A percentile compares a stretch with the other conserved stretches of the same genome.
phyloP scores from a whole-genome alignment of 768 basidiomycete species.

The Auriscalpium orientale region DNA sequence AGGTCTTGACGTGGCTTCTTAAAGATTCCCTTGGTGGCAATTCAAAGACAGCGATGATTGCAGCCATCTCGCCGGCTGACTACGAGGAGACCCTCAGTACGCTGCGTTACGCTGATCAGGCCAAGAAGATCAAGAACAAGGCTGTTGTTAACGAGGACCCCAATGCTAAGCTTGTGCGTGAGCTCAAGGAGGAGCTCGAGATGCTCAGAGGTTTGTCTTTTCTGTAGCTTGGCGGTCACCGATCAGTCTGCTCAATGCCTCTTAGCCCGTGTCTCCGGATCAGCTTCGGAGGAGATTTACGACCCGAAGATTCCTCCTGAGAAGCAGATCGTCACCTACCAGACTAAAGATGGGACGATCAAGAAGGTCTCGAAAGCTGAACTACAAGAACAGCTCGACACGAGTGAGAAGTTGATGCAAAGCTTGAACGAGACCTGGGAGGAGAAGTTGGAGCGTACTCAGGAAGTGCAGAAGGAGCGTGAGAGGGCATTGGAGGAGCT shows the following conservation, averaged over 20 bases:
- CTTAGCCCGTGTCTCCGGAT: slow-evolving; percentile 66
- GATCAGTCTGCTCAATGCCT: not conserved
- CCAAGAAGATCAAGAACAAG: slow-evolving; percentile 99
- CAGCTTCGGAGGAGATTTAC: slow-evolving; percentile 63
- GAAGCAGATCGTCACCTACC: slow-evolving; percentile 92
- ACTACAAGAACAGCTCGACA: slow-evolving; percentile 93
- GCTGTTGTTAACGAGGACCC: slow-evolving; percentile 99
- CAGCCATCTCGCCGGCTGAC: slow-evolving; percentile 96
- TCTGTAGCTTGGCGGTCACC: slow-evolving; percentile 11
- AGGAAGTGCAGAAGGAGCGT: slow-evolving; percentile 92
- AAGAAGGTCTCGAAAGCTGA: slow-evolving; percentile 97
- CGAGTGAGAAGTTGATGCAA: slow-evolving; percentile 93
- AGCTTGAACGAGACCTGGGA: slow-evolving; percentile 95
- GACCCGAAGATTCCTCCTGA: slow-evolving; percentile 88
- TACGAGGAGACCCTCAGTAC: slow-evolving; percentile 98
- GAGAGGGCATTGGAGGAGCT: slow-evolving; percentile 97
- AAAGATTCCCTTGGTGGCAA: slow-evolving; percentile 98
- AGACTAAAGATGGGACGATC: slow-evolving; percentile 86
- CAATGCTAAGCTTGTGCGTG: slow-evolving; percentile 95
- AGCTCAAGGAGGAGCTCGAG: slow-evolving; percentile 97
- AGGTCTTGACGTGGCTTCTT: slow-evolving; percentile 96
- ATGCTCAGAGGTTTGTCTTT: slow-evolving; percentile 64
- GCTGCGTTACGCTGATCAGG: slow-evolving; percentile 94
- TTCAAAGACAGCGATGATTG: slow-evolving; percentile 99
- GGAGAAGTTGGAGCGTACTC: slow-evolving; percentile 83